Evolutionary conservation across 192 early-diverging fungal species (phyloP).

Genomic region (Mycoemilia scoparia): DNA sequence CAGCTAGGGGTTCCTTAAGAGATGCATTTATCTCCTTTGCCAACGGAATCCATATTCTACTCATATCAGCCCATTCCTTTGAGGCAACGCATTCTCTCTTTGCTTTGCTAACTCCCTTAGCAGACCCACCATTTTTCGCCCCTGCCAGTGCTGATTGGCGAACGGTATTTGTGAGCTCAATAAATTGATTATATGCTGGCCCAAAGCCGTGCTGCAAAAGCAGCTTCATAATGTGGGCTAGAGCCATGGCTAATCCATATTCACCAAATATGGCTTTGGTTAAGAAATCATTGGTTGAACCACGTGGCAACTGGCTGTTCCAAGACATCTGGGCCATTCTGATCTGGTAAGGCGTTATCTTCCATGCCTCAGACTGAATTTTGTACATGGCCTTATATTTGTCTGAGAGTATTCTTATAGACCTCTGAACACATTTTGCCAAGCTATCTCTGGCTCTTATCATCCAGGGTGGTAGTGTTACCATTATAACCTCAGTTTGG

Average conservation of each 20-base stretch:
- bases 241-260: constrained; percentile 35
- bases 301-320: not conserved
- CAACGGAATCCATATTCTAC: constrained; percentile 11
- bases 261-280: constrained; percentile 20
- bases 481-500: constrained; percentile 40
- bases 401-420: constrained; percentile 23
- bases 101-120: constrained; percentile 4
- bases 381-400: constrained; percentile 16
- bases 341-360: constrained; percentile 1
- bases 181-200: constrained; percentile 14
- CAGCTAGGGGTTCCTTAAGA: too few relatives aligned
- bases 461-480: constrained; percentile 34
- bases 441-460: constrained; percentile 21
- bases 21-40: constrained; percentile 8
- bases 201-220: constrained; percentile 26
- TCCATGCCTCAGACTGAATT: too few relatives aligned
- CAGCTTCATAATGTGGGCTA: constrained; percentile 26
- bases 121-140: constrained; percentile 1
- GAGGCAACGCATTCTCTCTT: constrained; percentile 22
- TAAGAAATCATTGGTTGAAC: not conserved
- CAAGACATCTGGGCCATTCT: not conserved
- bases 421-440: constrained; percentile 27
- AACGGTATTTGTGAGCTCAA: constrained; percentile 16
- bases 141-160: constrained; percentile 8
- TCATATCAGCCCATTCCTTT: constrained; percentile 18